Evolutionary conservation across 371 early-diverging fungal species (phyloP), one percentile per base, ranked within the genome.

Genomic region (Mortierella polycephala): DNA sequence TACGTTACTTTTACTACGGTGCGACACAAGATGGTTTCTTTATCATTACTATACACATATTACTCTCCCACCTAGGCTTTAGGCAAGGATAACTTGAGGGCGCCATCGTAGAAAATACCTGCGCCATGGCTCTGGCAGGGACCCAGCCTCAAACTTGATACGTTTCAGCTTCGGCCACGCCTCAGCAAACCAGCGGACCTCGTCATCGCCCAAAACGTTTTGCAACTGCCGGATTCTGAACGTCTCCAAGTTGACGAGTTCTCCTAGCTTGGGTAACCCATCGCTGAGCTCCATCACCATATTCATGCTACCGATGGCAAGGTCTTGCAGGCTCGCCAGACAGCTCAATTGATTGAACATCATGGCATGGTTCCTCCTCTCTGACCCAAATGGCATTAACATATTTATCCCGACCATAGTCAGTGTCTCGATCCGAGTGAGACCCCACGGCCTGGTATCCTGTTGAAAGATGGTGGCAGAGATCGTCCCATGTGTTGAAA

Each of bases 81-180:
- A 77, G 10, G 68, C 64, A 37, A 72, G 61, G 18, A 71, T 54
- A 14, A 79, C 73, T 6, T 73, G 73, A 2, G 80, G 80, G 14
- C 80, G 63, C 46, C 56, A 66, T 7, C 60, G 80, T 18, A 63
- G 69, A 44, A 73, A 73, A 51, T 79, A 69, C 46, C 80, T 73
- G 46, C 55, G 54, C 80, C 80, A 79, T 16, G 80, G 73, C 13
- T 23, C 21, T 18, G 80, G 69, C 10, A 72, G 47, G 11, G 70
- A 54, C n/a, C 58, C 66, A 12, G 51, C n/a, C 44, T 69, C 70
- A 42, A 73, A 69, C 41, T 66, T 61, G 13, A 62, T 63, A n/a
- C 80, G 69, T 60, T 73, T 79, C 41, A 79, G 64, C 57, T 62
- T 73, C 7, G 80, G 80, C 80, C 80, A 79, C 5, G 74, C 73